phyloP scores from a whole-genome alignment of 345 rosid genomes.

The Pelargonium nanum region DNA sequence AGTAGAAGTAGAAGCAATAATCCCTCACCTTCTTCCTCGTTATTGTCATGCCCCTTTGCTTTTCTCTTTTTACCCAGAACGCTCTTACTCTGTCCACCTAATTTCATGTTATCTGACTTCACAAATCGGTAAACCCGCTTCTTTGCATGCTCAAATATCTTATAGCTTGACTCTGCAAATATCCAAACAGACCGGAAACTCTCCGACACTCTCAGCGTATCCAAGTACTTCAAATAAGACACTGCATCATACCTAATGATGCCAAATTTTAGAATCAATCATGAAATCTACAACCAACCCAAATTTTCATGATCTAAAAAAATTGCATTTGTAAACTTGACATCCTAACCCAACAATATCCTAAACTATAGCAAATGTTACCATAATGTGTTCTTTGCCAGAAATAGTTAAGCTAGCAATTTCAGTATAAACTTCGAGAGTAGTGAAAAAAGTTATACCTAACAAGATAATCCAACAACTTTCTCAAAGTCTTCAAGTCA shows the following conservation, averaged over 20 bases:
- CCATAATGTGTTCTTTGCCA: background rate
- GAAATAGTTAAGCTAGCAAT: background rate
- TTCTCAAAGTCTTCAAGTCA: constrained; percentile 91
- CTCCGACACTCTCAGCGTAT: constrained; percentile 86
- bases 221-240: constrained; percentile 90
- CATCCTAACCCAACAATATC: background rate
- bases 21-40: constrained; percentile 34
- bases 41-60: constrained; percentile 19
- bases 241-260: constrained; percentile 89
- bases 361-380: background rate
- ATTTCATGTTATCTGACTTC: constrained; percentile 42
- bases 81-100: constrained; percentile 29
- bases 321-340: background rate
- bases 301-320: background rate
- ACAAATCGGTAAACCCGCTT: constrained; percentile 67
- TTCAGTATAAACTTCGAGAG: background rate
- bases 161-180: constrained; percentile 95
- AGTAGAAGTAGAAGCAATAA: background rate
- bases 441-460: constrained; percentile 32
- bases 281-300: background rate
- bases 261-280: constrained; percentile 6
- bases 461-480: constrained; percentile 91
- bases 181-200: constrained; percentile 98
- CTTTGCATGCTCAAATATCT: constrained; percentile 95
- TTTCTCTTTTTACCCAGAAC: constrained; percentile 54